phyloP scores from a whole-genome alignment of 73 alveolate species.

The Paramecium sonneborni region DNA sequence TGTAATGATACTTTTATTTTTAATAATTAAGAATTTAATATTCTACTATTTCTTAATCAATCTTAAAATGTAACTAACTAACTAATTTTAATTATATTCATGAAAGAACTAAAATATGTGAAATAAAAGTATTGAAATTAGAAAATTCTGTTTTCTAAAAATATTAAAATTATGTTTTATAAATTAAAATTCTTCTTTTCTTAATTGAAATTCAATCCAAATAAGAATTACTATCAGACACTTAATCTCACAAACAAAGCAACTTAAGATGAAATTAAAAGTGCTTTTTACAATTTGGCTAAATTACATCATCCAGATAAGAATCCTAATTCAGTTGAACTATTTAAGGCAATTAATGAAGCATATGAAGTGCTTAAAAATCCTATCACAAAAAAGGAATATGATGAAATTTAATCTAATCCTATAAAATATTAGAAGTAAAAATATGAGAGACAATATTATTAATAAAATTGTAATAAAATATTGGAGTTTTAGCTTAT shows the following conservation, averaged over 20 bases:
- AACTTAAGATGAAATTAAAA: conserved; percentile 2
- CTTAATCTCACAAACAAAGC: neutral
- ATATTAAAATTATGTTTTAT: neutral
- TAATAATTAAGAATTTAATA: neutral
- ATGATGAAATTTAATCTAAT: neutral
- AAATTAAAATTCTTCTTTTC: neutral
- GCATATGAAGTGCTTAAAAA: conserved; percentile 33
- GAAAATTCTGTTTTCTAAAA: neutral
- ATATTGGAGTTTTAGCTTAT: neutral
- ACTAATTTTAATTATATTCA: too few species aligned
- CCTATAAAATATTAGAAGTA: neutral
- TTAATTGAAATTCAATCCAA: neutral
- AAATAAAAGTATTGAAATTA: too few species aligned
- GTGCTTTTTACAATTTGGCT: neutral
- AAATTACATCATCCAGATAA: conserved; percentile 42
- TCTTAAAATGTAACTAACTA: too few species aligned
- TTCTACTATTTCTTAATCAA: too few species aligned
- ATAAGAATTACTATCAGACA: neutral
- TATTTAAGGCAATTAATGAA: neutral
- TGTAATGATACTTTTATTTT: neutral
- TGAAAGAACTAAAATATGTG: too few species aligned
- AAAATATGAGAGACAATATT: neutral
- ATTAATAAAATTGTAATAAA: conserved; percentile 2
- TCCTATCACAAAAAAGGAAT: neutral
- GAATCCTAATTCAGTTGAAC: neutral